Percentiles rank a stretch among this genome's conserved stretches.
phyloP scores from a whole-genome alignment of 148 eudicot species.

The Chenopodium album region DNA sequence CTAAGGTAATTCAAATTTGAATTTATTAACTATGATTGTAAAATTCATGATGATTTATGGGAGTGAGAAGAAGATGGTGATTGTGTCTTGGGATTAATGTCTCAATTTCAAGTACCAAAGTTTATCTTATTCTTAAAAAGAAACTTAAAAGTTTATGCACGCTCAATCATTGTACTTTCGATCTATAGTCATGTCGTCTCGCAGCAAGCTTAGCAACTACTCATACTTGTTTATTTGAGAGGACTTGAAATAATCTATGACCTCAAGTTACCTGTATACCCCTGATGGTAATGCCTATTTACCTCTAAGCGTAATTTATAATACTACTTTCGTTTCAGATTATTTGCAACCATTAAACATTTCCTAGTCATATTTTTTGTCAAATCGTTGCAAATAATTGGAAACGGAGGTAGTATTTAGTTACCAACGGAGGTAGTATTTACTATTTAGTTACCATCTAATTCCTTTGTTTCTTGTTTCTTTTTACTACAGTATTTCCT shows the following conservation, averaged over 20 bases:
- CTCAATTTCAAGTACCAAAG: constrained; percentile 20
- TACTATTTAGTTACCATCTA: no score
- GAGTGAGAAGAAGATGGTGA: constrained; percentile 28
- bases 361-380: no score
- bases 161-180: constrained; percentile 25
- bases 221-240: not conserved
- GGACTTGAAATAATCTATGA: not conserved
- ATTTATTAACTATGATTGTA: constrained; percentile 7
- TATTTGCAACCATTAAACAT: no score
- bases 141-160: constrained; percentile 14
- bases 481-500: no score
- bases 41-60: constrained; percentile 12
- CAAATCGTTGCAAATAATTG: no score
- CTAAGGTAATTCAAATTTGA: constrained; percentile 21
- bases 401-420: no score
- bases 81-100: constrained; percentile 25
- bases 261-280: not conserved
- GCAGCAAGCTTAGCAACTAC: not conserved
- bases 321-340: no score
- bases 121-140: constrained; percentile 19
- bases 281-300: no score
- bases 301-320: no score
- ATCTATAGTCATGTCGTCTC: not conserved
- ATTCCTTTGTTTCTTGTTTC: no score
- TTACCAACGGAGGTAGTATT: no score